phyloP scores from a whole-genome alignment of 1,284 basidiomycete genomes.

The Heliocybe sulcata region DNA sequence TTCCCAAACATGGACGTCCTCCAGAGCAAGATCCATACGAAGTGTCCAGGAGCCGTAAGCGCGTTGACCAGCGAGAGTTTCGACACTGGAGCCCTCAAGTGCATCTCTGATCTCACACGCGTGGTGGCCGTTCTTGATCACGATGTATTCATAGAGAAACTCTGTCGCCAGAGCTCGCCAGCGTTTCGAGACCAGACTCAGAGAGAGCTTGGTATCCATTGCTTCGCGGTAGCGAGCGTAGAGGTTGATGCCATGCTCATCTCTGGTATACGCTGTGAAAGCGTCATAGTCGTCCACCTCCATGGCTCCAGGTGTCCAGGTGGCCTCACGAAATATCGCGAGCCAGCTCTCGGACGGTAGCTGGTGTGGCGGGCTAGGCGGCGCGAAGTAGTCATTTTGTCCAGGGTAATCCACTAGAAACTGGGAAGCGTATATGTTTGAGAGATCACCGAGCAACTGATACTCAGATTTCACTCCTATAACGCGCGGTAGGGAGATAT shows the following conservation, averaged over 20 bases:
- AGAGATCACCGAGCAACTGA: not conserved
- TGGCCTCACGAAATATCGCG: conserved; percentile 20
- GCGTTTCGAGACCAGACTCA: conserved; percentile 21
- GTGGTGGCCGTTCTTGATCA: conserved; percentile 22
- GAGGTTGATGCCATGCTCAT: conserved; percentile 22
- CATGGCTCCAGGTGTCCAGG: conserved; percentile 23
- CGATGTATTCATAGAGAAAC: conserved; percentile 22
- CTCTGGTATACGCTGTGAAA: conserved; percentile 21
- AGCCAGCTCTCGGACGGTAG: conserved; percentile 23
- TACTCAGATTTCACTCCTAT: not conserved
- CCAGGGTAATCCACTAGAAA: not conserved
- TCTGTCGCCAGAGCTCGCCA: conserved; percentile 19
- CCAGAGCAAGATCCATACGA: conserved; percentile 24
- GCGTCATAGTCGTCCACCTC: conserved; percentile 16
- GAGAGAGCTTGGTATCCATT: conserved; percentile 20
- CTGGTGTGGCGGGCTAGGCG: not conserved
- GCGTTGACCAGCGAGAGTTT: not conserved
- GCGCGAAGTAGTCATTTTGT: not conserved
- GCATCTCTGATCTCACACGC: conserved; percentile 15
- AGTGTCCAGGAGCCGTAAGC: conserved; percentile 12
- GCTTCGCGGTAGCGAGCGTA: conserved; percentile 19
- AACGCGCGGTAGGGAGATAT: not conserved
- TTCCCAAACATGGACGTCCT: conserved; percentile 21
- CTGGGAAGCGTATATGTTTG: not conserved
- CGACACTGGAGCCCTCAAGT: conserved; percentile 8